Evolutionary conservation across 2,329 filamentous ascomycete genomes (phyloP).

Genomic region (Penicillium sp.): DNA sequence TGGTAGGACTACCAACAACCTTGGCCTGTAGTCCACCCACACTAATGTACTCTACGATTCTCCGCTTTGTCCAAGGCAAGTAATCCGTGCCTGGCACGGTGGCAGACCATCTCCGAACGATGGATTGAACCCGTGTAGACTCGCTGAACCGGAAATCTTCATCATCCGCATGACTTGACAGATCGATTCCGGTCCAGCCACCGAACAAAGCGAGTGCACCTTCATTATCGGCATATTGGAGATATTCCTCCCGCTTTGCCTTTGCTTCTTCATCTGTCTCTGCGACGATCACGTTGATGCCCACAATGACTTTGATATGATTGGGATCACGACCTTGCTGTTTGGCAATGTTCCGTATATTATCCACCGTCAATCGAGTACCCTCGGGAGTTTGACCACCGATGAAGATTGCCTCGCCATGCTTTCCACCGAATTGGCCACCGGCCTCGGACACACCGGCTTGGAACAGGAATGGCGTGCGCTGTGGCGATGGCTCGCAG

Average conservation of each 20-base stretch:
- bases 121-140: constrained; percentile 31
- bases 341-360: constrained; percentile 35
- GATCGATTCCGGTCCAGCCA: constrained; percentile 41
- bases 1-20: constrained; percentile 1
- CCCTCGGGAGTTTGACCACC: constrained; percentile 39
- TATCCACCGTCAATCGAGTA: constrained; percentile 36
- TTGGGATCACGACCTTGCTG: constrained; percentile 35
- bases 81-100: constrained; percentile 34
- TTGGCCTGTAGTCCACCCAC: constrained; percentile 9
- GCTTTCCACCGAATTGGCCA: constrained; percentile 40
- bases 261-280: constrained; percentile 42
- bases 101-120: constrained; percentile 34
- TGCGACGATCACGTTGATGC: constrained; percentile 42
- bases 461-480: constrained; percentile 46
- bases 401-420: constrained; percentile 44
- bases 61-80: constrained; percentile 30
- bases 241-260: constrained; percentile 39
- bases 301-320: constrained; percentile 21
- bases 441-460: constrained; percentile 44
- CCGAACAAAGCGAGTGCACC: constrained; percentile 43
- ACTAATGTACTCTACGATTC: constrained; percentile 26
- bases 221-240: constrained; percentile 41
- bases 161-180: constrained; percentile 30
- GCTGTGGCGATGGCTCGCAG: constrained; percentile 41
- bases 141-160: constrained; percentile 40